Evolutionary conservation across 768 basidiomycete species (phyloP).

Genomic region (Crassisporium funariophilum): DNA sequence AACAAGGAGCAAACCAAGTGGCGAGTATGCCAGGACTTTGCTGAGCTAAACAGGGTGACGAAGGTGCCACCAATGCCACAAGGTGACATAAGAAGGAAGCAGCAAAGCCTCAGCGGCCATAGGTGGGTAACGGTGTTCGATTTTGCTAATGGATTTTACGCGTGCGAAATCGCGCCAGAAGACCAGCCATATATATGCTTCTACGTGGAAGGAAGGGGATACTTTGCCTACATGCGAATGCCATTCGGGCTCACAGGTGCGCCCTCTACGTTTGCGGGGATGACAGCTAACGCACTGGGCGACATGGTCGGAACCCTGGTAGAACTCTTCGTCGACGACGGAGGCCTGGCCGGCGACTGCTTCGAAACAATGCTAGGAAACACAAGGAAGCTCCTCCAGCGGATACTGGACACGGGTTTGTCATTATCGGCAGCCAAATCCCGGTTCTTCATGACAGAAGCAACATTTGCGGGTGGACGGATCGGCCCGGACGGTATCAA

Average conservation of each 20-base stretch:
- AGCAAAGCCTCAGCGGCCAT: conserved; percentile 33
- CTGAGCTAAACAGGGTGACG: conserved; percentile 29
- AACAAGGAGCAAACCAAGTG: conserved; percentile 22
- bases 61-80: conserved; percentile 30
- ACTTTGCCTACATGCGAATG: conserved; percentile 34
- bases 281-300: no score
- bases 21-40: conserved; percentile 38
- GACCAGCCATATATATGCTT: conserved; percentile 31
- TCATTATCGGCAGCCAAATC: no score
- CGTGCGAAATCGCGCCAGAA: conserved; percentile 25
- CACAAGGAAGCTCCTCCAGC: no score
- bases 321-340: no score
- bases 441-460: no score
- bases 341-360: no score
- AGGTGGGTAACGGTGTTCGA: conserved; percentile 34
- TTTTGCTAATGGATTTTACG: conserved; percentile 39
- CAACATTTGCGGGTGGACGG: no score
- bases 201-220: conserved; percentile 38
- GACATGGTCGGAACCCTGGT: no score
- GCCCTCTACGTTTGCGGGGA: no score
- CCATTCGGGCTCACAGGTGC: conserved; percentile 43
- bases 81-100: conserved; percentile 39
- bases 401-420: no score
- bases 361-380: no score
- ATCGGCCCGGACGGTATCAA: no score